Conservation (phyloP, 2,329 filamentous ascomycete genomes). For the Pseudocercospora macadamiae region DNA sequence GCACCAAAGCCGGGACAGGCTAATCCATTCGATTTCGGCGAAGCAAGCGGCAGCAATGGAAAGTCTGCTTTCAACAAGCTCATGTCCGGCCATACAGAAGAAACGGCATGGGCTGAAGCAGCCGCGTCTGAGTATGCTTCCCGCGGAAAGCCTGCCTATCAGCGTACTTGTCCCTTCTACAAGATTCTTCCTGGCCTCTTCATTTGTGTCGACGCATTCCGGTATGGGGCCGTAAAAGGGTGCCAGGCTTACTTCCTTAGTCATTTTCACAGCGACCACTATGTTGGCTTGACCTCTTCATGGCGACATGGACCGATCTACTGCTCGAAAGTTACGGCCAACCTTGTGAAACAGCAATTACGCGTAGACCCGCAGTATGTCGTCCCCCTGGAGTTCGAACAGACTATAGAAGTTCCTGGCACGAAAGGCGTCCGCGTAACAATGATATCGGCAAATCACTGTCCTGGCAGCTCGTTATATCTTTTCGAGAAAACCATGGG, state of each 20-base stretch:
- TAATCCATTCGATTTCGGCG: conserved; percentile 70
- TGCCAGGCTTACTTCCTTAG: conserved; percentile 95
- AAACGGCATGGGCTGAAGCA: conserved; percentile 84
- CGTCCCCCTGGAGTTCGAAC: conserved; percentile 82
- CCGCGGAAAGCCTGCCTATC: conserved; percentile 81
- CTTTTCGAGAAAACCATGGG: conserved; percentile 80
- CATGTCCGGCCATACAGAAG: conserved; percentile 90
- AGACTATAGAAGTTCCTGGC: conserved; percentile 74
- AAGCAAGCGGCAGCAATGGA: conserved; percentile 37
- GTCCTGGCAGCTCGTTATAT: conserved; percentile 90
- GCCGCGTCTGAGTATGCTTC: conserved; percentile 77
- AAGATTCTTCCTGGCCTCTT: conserved; percentile 94
- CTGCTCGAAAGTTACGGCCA: conserved; percentile 89
- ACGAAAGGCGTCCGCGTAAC: conserved; percentile 84
- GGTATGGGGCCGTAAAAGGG: conserved; percentile 89
- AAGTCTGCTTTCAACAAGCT: conserved; percentile 85
- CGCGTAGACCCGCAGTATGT: conserved; percentile 85
- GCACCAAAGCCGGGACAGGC: conserved; percentile 78
- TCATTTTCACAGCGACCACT: conserved; percentile 98
- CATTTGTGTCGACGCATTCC: conserved; percentile 94
- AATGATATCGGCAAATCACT: conserved; percentile 97
- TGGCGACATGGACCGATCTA: conserved; percentile 97
- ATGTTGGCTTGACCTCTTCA: conserved; percentile 82
- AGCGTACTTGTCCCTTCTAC: conserved; percentile 95
- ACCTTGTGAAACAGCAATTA: conserved; percentile 83